Evolutionary conservation across 768 basidiomycete species (phyloP).

Genomic region (Dictyophora rubrovolvata): DNA sequence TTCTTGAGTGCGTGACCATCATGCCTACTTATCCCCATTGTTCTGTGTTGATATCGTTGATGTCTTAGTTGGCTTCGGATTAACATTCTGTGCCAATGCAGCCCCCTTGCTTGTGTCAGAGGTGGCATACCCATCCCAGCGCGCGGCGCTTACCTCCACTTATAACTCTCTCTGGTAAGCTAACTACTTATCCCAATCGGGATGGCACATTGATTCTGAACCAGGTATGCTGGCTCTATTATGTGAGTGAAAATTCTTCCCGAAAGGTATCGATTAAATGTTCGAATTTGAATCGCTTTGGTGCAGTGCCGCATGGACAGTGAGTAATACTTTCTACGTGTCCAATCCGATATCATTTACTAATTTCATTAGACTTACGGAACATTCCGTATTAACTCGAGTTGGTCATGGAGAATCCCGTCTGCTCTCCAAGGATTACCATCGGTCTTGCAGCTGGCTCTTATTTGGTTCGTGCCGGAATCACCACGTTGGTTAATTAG

Average conservation of each 20-base stretch:
- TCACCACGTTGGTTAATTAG: conserved; percentile 58
- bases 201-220: not conserved
- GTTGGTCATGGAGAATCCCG: conserved; percentile 63
- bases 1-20: conserved; percentile 15
- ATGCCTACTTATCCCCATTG: conserved; percentile 6
- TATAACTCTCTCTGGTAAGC: conserved; percentile 80
- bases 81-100: conserved; percentile 39
- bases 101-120: conserved; percentile 81
- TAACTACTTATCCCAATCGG: not conserved
- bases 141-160: conserved; percentile 64
- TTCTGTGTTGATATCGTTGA: conserved; percentile 15
- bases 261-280: not conserved
- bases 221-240: conserved; percentile 10
- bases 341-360: not conserved
- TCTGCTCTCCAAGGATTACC: conserved; percentile 50
- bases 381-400: conserved; percentile 4
- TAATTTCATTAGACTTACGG: conserved; percentile 2
- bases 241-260: conserved; percentile 1
- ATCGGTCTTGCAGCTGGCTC: conserved; percentile 39
- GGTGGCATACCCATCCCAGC: conserved; percentile 75
- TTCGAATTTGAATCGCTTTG: not conserved
- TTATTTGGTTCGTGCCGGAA: conserved; percentile 52
- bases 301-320: conserved; percentile 5
- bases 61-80: conserved; percentile 19
- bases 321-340: not conserved